Conservation (phyloP, 306 rosid genomes). For the Psophocarpus tetragonolobus region DNA sequence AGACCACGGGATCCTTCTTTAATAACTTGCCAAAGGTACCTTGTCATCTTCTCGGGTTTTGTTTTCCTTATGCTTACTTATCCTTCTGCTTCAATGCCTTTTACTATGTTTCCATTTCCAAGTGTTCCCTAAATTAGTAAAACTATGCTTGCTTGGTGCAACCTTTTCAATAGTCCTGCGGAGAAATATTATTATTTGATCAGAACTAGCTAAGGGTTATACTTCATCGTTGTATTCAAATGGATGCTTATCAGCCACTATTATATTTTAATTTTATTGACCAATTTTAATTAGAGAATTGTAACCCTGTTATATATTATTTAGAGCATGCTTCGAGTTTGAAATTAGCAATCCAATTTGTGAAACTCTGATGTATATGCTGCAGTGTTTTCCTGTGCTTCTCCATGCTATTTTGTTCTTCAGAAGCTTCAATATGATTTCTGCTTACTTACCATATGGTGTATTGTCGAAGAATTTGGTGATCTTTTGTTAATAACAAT, state of each 20-base stretch:
- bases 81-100: background rate
- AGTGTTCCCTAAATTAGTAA: too few species aligned
- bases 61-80: background rate
- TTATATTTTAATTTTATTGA: background rate
- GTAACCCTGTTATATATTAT: background rate
- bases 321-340: background rate
- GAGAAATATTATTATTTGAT: background rate
- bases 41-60: too few species aligned
- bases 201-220: background rate
- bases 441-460: background rate
- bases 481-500: background rate
- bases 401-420: background rate
- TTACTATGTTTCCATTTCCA: too few species aligned
- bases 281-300: background rate
- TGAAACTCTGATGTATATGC: background rate
- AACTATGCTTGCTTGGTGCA: background rate
- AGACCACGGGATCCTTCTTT: slow-evolving; percentile 61
- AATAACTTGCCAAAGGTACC: slow-evolving; percentile 74
- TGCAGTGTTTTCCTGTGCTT: background rate
- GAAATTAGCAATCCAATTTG: background rate
- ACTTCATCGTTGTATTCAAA: background rate
- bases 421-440: background rate
- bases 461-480: background rate
- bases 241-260: background rate
- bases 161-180: background rate